Percentiles rank a stretch among this genome's conserved stretches.
phyloP scores from a whole-genome alignment of 2,329 filamentous ascomycete genomes.

The Pyrenochaeta sp. region DNA sequence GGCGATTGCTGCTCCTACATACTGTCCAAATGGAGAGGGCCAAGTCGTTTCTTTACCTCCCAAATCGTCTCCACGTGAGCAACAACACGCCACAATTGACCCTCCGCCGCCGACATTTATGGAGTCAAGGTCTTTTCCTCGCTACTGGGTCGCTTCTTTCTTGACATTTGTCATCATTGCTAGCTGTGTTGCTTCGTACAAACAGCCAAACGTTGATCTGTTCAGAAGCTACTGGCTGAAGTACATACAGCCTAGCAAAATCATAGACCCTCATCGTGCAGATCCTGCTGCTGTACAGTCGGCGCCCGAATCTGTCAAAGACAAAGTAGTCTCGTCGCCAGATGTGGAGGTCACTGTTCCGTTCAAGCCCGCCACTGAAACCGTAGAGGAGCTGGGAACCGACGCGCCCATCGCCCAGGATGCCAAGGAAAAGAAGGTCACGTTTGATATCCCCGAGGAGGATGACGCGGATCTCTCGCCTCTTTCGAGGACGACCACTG shows the following conservation, averaged over 20 bases:
- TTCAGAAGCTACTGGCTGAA: conserved; percentile 26
- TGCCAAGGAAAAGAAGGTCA: conserved; percentile 44
- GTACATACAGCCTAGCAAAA: conserved; percentile 18
- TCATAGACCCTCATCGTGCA: conserved; percentile 13
- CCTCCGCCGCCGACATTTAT: conserved; percentile 26
- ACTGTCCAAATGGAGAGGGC: conserved; percentile 27
- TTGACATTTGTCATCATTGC: conserved; percentile 20
- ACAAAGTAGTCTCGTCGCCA: conserved; percentile 3
- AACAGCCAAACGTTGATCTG: conserved; percentile 19
- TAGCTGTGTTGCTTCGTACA: conserved; percentile 20
- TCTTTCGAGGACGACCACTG: conserved; percentile 46
- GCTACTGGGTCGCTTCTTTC: conserved; percentile 17
- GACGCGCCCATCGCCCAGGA: conserved; percentile 22
- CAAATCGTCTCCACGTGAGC: conserved; percentile 27
- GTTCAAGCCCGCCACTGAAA: conserved; percentile 9
- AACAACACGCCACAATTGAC: conserved; percentile 27
- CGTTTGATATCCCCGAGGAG: conserved; percentile 42
- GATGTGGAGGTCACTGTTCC: conserved; percentile 9
- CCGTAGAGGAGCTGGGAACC: conserved; percentile 10
- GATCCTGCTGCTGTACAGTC: conserved; percentile 13
- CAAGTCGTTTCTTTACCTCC: conserved; percentile 32
- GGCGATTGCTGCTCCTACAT: conserved; percentile 38
- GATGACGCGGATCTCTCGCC: conserved; percentile 45
- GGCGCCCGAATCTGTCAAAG: conserved; percentile 9
- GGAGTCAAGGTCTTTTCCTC: conserved; percentile 14